These are phyloP conservation scores for Backusella westeae DNA, from an alignment of 192 early-diverging fungal species.

Conservation along the genomic window DNA sequence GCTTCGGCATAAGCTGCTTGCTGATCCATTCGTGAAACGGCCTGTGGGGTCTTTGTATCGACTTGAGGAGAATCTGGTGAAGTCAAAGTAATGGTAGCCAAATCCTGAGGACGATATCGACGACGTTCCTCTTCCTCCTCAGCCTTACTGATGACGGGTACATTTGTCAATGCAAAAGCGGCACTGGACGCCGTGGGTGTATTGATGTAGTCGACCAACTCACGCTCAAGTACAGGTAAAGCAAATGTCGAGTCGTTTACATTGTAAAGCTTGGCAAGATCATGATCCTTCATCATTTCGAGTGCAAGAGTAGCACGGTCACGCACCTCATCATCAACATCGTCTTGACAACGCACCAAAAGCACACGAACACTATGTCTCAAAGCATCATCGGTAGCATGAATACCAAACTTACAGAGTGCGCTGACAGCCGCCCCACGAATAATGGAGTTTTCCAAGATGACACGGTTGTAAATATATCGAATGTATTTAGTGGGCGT, in stretches of 20 bases:
- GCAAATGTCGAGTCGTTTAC: constrained; percentile 78
- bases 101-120: constrained; percentile 40
- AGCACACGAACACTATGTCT: constrained; percentile 80
- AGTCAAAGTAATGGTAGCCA: constrained; percentile 30
- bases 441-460: constrained; percentile 95
- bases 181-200: constrained; percentile 57
- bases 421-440: constrained; percentile 96
- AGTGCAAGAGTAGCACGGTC: constrained; percentile 92
- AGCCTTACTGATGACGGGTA: constrained; percentile 81
- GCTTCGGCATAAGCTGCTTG: constrained; percentile 74
- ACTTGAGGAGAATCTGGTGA: constrained; percentile 23
- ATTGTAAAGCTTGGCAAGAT: constrained; percentile 42
- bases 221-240: constrained; percentile 80
- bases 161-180: constrained; percentile 74
- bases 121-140: constrained; percentile 83
- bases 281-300: constrained; percentile 68
- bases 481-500: constrained; percentile 94
- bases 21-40: constrained; percentile 45
- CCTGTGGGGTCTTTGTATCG: neutral
- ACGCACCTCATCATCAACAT: constrained; percentile 97
- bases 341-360: constrained; percentile 87
- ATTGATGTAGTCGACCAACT: constrained; percentile 84
- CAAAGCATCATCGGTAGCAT: constrained; percentile 67
- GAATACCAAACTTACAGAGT: constrained; percentile 89
- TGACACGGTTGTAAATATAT: constrained; percentile 99